These are phyloP conservation scores for Metschnikowia borealis DNA, from an alignment of 805 yeast genomes.

Conservation along the genomic window DNA sequence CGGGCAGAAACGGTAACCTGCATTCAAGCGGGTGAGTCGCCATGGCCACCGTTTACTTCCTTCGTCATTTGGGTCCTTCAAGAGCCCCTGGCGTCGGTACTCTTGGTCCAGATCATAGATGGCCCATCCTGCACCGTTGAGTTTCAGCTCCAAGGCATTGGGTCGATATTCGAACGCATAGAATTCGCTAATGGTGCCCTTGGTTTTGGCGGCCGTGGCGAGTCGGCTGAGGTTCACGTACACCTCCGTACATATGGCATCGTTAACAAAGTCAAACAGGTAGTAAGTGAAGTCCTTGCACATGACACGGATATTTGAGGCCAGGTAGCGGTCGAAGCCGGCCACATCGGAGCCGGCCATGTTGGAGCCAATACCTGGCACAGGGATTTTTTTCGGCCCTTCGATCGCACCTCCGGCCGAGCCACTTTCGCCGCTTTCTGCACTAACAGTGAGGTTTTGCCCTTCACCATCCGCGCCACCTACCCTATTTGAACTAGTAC, in stretches of 20 bases:
- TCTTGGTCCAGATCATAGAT: conserved; percentile 61
- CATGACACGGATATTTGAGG: conserved; percentile 60
- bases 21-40: conserved; percentile 68
- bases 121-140: conserved; percentile 60
- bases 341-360: conserved; percentile 1
- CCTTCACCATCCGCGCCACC: too few relatives aligned
- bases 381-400: too few relatives aligned
- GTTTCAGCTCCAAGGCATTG: conserved; percentile 58
- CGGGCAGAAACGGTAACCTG: conserved; percentile 59
- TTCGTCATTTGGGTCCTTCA: conserved; percentile 8
- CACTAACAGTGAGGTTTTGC: too few relatives aligned
- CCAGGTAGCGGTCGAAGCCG: conserved; percentile 33
- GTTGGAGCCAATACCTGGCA: too few relatives aligned
- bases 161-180: conserved; percentile 85
- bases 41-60: conserved; percentile 37
- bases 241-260: conserved; percentile 60
- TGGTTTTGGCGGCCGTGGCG: conserved; percentile 52
- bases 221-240: conserved; percentile 66
- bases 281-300: conserved; percentile 84
- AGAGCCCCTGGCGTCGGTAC: conserved; percentile 69
- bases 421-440: too few relatives aligned
- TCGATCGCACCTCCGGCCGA: too few relatives aligned
- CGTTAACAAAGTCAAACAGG: conserved; percentile 67
- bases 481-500: too few relatives aligned
- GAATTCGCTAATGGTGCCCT: conserved; percentile 40